Evolutionary conservation across 257 asterid species (phyloP).

Genomic region (Marsdenia floribunda): DNA sequence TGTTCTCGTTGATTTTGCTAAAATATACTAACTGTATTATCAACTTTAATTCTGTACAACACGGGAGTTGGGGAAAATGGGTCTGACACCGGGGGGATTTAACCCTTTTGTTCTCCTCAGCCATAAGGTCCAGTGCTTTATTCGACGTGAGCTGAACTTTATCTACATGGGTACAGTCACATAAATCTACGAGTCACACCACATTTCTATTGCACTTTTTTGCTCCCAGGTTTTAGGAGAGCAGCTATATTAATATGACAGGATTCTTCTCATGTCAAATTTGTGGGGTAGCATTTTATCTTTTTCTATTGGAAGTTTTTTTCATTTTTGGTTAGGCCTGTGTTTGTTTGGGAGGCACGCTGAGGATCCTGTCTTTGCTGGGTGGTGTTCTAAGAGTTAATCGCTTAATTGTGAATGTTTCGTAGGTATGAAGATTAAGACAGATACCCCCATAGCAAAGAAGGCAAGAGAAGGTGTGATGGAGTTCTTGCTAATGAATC

Average conservation of each 20-base stretch:
- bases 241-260: neutral
- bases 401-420: constrained; percentile 11
- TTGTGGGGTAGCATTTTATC: neutral
- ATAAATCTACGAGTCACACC: neutral
- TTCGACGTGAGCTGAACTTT: constrained; percentile 4
- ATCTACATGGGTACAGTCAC: neutral
- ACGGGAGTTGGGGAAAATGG: neutral
- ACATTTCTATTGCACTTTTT: neutral
- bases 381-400: neutral
- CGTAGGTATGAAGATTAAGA: constrained; percentile 93
- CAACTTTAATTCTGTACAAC: neutral
- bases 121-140: neutral
- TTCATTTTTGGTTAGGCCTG: neutral
- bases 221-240: neutral
- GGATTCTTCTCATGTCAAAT: neutral
- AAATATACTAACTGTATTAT: neutral
- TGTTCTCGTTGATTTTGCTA: neutral
- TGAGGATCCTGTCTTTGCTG: neutral
- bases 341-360: neutral
- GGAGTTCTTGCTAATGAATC: constrained; percentile 97
- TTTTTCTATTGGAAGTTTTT: neutral
- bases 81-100: neutral
- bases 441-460: constrained; percentile 89
- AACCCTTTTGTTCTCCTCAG: neutral
- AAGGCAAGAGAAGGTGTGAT: constrained; percentile 98